Evolutionary conservation across 1,139 yeast genomes (phyloP).

Genomic region (Candida glucosophila): DNA sequence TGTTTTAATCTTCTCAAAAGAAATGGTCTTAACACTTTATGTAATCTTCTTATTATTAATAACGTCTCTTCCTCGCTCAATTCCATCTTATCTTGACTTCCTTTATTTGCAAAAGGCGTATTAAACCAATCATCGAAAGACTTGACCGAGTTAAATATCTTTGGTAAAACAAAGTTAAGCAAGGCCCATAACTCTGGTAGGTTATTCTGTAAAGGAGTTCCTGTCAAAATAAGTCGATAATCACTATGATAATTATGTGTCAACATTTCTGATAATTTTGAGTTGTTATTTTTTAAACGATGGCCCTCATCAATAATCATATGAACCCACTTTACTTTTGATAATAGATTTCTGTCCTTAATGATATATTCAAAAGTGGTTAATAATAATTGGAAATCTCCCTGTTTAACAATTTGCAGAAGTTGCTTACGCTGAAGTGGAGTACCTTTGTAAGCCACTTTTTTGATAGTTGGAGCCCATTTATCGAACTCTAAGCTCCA

Average conservation of each 20-base stretch:
- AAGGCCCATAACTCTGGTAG: slow-evolving; percentile 83
- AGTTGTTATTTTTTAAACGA: slow-evolving; percentile 74
- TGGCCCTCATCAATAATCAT: slow-evolving; percentile 91
- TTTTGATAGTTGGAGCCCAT: slow-evolving; percentile 74
- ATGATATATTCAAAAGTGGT: slow-evolving; percentile 78
- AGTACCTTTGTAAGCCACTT: slow-evolving; percentile 67
- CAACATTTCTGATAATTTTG: slow-evolving; percentile 64
- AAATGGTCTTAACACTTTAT: slow-evolving; percentile 92
- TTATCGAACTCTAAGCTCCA: slow-evolving; percentile 82
- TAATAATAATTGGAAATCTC: slow-evolving; percentile 67
- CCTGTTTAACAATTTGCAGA: slow-evolving; percentile 52
- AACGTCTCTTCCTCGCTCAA: slow-evolving; percentile 89
- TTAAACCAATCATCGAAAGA: slow-evolving; percentile 88
- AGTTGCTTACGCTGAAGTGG: slow-evolving; percentile 61
- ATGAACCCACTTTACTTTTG: slow-evolving; percentile 71
- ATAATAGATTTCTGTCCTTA: slow-evolving; percentile 59
- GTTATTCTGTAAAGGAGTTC: slow-evolving; percentile 81
- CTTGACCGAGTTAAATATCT: slow-evolving; percentile 74
- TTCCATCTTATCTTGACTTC: slow-evolving; percentile 72
- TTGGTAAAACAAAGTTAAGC: slow-evolving; percentile 69
- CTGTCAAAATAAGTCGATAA: slow-evolving; percentile 73
- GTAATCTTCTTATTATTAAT: slow-evolving; percentile 88
- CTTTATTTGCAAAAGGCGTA: slow-evolving; percentile 77
- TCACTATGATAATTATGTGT: slow-evolving; percentile 68
- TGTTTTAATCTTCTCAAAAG: slow-evolving; percentile 88